A percentile compares a stretch with the other conserved stretches of the same genome.
phyloP scores from a whole-genome alignment of 1,284 basidiomycete genomes.

The Earliella scabrosa region DNA sequence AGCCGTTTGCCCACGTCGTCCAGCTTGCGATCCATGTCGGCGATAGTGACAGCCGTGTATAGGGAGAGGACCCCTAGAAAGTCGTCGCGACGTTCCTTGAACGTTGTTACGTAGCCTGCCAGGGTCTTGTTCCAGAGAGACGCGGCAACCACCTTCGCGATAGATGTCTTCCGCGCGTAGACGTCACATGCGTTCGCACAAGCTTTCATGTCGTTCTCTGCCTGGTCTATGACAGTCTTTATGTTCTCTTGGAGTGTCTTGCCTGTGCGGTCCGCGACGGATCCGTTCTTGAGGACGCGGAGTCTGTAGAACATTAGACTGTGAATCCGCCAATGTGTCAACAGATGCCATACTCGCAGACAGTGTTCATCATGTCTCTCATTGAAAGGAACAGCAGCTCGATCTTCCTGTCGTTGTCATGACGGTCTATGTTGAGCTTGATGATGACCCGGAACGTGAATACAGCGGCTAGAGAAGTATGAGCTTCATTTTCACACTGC shows the following conservation, averaged over 20 bases:
- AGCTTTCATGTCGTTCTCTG: conserved; percentile 35
- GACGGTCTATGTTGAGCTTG: conserved; percentile 42
- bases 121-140: conserved; percentile 42
- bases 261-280: conserved; percentile 27
- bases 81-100: conserved; percentile 37
- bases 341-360: conserved; percentile 41
- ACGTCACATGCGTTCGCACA: conserved; percentile 39
- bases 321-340: not conserved
- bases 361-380: conserved; percentile 47
- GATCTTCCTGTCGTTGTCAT: conserved; percentile 49
- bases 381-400: conserved; percentile 45
- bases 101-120: conserved; percentile 36
- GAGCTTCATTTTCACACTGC: too few relatives aligned
- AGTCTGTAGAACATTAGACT: not conserved
- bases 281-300: not conserved
- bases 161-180: conserved; percentile 34
- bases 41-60: conserved; percentile 40
- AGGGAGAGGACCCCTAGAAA: conserved; percentile 38
- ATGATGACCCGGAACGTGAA: conserved; percentile 47
- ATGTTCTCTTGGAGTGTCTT: conserved; percentile 29
- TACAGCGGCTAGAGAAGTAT: conserved; percentile 50
- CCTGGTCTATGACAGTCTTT: conserved; percentile 24
- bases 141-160: conserved; percentile 43
- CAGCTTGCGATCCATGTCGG: conserved; percentile 39
- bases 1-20: conserved; percentile 30